Percentiles rank a stretch among this genome's conserved stretches.
Conservation (phyloP, 345 rosid species). For the Aquilaria sinensis region DNA sequence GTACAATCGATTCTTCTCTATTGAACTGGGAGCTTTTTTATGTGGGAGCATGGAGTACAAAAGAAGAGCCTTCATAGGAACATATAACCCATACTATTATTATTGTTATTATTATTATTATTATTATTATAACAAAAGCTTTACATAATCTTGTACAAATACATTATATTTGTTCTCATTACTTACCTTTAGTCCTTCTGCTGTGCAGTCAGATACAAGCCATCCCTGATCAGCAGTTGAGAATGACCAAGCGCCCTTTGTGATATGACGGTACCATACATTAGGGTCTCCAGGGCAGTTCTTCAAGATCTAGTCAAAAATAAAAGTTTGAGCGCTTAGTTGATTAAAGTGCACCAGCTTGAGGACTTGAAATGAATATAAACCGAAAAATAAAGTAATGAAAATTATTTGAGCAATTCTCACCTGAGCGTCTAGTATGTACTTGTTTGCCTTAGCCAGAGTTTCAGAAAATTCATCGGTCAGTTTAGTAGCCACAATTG, state of each 20-base stretch:
- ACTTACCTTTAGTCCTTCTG: constrained; percentile 57
- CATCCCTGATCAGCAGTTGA: constrained; percentile 75
- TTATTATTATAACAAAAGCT: too few relatives aligned
- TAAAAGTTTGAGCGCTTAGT: neutral
- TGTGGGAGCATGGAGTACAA: constrained; percentile 39
- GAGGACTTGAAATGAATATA: neutral
- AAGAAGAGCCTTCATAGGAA: constrained; percentile 39
- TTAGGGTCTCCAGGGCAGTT: constrained; percentile 51
- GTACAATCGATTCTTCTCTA: constrained; percentile 39
- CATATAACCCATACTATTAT: neutral
- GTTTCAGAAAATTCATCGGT: constrained; percentile 41
- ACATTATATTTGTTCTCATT: neutral
- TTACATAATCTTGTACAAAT: neutral
- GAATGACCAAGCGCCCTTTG: constrained; percentile 74
- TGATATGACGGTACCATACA: constrained; percentile 59
- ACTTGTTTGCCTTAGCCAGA: constrained; percentile 46
- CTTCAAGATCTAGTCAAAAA: constrained; percentile 38
- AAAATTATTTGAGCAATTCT: constrained; percentile 4
- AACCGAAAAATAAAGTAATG: neutral
- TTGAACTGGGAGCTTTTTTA: constrained; percentile 42
- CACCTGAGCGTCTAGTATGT: constrained; percentile 54
- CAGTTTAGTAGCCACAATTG: constrained; percentile 49
- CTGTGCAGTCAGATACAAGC: constrained; percentile 70
- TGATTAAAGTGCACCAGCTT: neutral
- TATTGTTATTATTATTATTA: too few relatives aligned